Evolutionary conservation across 1,139 yeast genomes (phyloP), one percentile per base, ranked within the genome.

Genomic region (Entelexis sorbosivorans): DNA sequence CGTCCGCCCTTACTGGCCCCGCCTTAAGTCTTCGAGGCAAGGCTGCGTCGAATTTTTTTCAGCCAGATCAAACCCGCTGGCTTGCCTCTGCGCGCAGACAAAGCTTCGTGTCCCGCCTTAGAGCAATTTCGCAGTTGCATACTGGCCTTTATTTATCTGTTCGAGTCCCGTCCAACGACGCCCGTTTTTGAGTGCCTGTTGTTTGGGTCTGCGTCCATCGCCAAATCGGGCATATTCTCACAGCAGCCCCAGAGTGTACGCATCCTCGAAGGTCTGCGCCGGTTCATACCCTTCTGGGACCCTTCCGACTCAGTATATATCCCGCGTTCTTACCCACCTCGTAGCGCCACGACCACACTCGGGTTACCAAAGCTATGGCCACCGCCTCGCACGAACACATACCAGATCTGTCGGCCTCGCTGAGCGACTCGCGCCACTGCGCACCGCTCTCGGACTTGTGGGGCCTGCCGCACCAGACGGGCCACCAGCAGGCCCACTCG

Each of bases 381-480:
- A 58, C 60, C 32, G 60, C 60, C 34, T 58, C 60, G 20, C 62
- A 54, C 47, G 56, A 55, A 14, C 62, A 56, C 43, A 46, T 59
- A 39, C 59, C 61, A 32, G 61, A 56, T 39, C 40, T 59, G 48
- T 55, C 61, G 28, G 60, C 60, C 26, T 52, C 58, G 24, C 52
- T 59, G 44, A 52, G 56, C 20, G 60, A 59, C 31, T 28, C 57
- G 28, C 57, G 48, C 46, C 56, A 52, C 24, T 56, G 58, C 33
- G 59, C 58, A 3, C 61, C 61, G 22, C 55, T 58, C 33, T 52
- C 58, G 17, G 63, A 61, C 40, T 57, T 64, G 19, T 64, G 66
- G 67, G 62, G 62, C 33, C 56, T 61, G 28, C 60, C 64, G 31
- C 51, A 53, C 6, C 35, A 29, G 40, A 39, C 38, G 17, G 17